Evolutionary conservation across 108 stramenopile species (phyloP), one percentile per base, ranked within the genome.

Genomic region (Pseudonitzschia delicatissima): DNA sequence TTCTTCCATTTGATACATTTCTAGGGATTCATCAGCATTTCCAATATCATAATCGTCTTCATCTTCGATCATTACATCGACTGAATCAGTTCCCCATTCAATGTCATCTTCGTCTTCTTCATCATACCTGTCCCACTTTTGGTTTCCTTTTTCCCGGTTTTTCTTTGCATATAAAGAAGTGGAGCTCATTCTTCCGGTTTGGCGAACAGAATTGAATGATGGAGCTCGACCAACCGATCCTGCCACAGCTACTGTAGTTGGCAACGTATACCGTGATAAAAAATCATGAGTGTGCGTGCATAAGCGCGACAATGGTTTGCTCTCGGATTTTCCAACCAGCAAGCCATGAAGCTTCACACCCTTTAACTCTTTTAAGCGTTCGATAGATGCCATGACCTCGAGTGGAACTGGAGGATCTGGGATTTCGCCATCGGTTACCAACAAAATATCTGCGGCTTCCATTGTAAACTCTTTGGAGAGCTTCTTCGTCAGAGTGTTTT

Each of bases 371-470:
- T 74, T 78, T 23, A 87, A 82, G 3, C n/a, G 23, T 36, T 84
- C 81, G 5, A 91, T 76, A 21, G 68, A 53, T 45, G 73, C 69
- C 71, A 87, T 75, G 8, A 84, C 52, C 12, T 68, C 60, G 7
- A 62, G 39, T 1, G 82, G 74, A 0, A 87, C 84, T 2, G 90
- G 90, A 34, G 90, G 90, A 70, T 91, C 83, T 5, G 83, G 82
- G 21, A 91, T 78, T 64, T 91, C 90, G 26, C 90, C 90, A 68
- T 91, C 90, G n/a, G 84, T 78, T 2, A 91, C 77, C 17, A 91
- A 76, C 23, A 91, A 66, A 12, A 91, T 65, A 67, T 91, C 90
- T 13, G 90, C 85, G 25, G 84, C 68, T 31, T 71, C 42, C 85
- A 89, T 84, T 4, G n/a, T 28, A 27, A 33, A 33, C n/a, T n/a